Percentiles rank a stretch among this genome's conserved stretches.
Conservation (phyloP, 352 stramenopile genomes). For the Phytophthora pisi region DNA sequence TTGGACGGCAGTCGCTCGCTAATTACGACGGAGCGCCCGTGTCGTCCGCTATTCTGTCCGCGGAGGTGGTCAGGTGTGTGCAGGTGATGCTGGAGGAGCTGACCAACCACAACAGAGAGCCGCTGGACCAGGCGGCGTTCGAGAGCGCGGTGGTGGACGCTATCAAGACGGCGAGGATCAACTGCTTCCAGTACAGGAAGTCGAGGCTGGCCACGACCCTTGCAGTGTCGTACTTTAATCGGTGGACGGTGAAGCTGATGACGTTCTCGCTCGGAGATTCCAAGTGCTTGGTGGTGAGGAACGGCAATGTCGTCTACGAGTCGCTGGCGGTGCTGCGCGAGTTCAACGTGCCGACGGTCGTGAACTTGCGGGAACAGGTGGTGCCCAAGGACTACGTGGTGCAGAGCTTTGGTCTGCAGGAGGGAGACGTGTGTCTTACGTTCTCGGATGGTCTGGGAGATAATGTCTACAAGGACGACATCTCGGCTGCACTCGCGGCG, state of each 20-base stretch:
- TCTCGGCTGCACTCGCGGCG: slow-evolving; percentile 33
- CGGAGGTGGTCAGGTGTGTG: slow-evolving; percentile 60
- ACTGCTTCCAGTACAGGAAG: slow-evolving; percentile 62
- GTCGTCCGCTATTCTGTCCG: slow-evolving; percentile 64
- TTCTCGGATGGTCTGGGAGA: slow-evolving; percentile 83
- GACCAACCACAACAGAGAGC: slow-evolving; percentile 54
- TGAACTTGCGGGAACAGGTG: slow-evolving; percentile 63
- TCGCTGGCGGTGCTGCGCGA: slow-evolving; percentile 69
- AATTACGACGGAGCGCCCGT: slow-evolving; percentile 38
- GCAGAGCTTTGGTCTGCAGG: slow-evolving; percentile 62
- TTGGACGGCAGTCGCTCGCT: slow-evolving; percentile 42
- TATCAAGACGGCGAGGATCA: slow-evolving; percentile 59
- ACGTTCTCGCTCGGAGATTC: slow-evolving; percentile 83
- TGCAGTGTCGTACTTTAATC: slow-evolving; percentile 75
- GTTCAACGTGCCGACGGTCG: slow-evolving; percentile 83
- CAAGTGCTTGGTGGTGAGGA: slow-evolving; percentile 70
- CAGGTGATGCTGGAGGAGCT: slow-evolving; percentile 55
- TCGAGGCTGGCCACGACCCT: slow-evolving; percentile 73
- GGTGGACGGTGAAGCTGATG: slow-evolving; percentile 60
- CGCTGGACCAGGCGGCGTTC: slow-evolving; percentile 46
- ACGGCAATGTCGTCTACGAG: slow-evolving; percentile 63
- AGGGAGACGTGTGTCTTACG: slow-evolving; percentile 66
- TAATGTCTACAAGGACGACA: slow-evolving; percentile 84
- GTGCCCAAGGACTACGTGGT: slow-evolving; percentile 66
- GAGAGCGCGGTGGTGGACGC: slow-evolving; percentile 60